These are phyloP conservation scores for Trichoderma guizhouense DNA, from an alignment of 2,329 filamentous ascomycete species.

Conservation along the genomic window DNA sequence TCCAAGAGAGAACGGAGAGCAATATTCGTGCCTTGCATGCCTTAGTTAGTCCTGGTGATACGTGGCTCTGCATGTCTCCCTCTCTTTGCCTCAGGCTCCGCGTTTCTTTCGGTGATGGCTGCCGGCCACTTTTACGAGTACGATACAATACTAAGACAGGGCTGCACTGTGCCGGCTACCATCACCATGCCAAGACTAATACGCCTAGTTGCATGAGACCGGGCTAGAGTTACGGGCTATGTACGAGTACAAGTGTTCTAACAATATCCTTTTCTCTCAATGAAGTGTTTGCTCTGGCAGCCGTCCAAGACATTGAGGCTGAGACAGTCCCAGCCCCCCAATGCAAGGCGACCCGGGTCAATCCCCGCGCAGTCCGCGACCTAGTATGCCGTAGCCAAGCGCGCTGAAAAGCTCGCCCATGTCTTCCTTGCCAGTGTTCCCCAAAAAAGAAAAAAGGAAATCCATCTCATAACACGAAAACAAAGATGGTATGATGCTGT, in stretches of 20 bases:
- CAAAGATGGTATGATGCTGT: not conserved
- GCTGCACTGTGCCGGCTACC: not conserved
- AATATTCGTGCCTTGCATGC: not conserved
- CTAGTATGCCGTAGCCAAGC: not conserved
- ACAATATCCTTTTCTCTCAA: not conserved
- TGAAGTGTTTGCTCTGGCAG: not conserved
- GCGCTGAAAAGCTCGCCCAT: not conserved
- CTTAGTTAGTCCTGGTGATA: not conserved
- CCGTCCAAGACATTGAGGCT: not conserved
- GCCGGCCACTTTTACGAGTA: not conserved
- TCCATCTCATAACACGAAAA: not conserved
- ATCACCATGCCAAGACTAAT: not conserved
- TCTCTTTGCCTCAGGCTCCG: not conserved
- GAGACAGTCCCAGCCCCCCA: not conserved
- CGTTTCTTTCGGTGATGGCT: not conserved
- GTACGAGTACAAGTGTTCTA: not conserved
- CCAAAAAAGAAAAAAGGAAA: not conserved
- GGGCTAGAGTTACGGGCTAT: not conserved
- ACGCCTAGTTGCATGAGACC: not conserved
- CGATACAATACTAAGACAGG: not conserved
- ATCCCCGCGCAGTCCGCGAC: not conserved
- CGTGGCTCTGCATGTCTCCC: not conserved
- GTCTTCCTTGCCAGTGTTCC: not conserved
- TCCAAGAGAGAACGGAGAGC: not conserved
- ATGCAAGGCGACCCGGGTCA: not conserved